Evolutionary conservation across 805 yeast species (phyloP), one percentile per base, ranked within the genome.

Genomic region (Hagleromyces aurorensis): DNA sequence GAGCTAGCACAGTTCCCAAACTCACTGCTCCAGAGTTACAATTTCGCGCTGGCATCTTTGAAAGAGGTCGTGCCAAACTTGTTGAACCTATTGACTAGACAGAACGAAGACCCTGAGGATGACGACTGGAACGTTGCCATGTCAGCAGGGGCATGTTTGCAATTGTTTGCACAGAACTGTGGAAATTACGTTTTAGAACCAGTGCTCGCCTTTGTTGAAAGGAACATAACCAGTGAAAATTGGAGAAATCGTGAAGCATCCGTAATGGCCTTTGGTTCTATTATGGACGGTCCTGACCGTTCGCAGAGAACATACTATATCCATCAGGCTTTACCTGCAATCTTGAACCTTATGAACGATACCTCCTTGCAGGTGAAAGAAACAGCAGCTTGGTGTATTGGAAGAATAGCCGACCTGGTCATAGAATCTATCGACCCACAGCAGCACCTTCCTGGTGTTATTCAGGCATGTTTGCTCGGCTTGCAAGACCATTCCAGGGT

Each of bases 101-200:
- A 86, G 58, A 85, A 83, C 55, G 96, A 86, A 33, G 95, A 84
- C 50, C 81, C 86, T 17, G 94, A 82, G 49, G 96, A 84, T 53
- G 98, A 91, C 52, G 93, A 84, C 48, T 91, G 98, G 98, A 83
- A 87, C 37, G 94, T 85, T 23, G 76, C 96, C 7, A 89, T 89
- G 97, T 96, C 97, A 29, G 96, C 98, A 1, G 98, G 96, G 49
- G 87, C 96, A 9, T 91, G 97, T 61, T 65, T 91, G 51, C 95
- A 85, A 62, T 69, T 91, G 39, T 87, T 84, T 60, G 96, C 98
- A 4, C 93, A 82, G 57, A 75, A 80, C 49, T 82, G 94, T 28
- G 93, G 89, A 9, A 76, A 80, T 52, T 77, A 76, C 42, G 87
- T 91, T 21, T 84, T 89, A 24, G 82, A 77, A 40, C 89, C 93